A percentile compares a stretch with the other conserved stretches of the same genome.
Evolutionary conservation across 2,329 filamentous ascomycete species (phyloP).

Genomic region (Exserohilum turcica): DNA sequence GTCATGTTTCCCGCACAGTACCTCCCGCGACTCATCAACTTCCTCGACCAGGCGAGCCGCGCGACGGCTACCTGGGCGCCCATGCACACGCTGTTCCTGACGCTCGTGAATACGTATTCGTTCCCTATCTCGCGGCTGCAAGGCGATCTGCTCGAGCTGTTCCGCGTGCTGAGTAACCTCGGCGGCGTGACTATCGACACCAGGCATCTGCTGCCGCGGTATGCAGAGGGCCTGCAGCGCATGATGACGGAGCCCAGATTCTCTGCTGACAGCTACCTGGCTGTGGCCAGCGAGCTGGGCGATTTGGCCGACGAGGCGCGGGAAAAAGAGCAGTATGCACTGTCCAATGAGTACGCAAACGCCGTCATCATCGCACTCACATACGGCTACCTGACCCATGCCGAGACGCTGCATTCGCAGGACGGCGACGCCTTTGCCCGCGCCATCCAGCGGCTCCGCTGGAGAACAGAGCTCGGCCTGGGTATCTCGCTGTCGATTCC

Average conservation of each 20-base stretch:
- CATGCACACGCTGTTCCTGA: constrained; percentile 27
- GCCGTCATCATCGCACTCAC: constrained; percentile 38
- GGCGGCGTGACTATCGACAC: constrained; percentile 24
- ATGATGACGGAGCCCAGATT: constrained; percentile 26
- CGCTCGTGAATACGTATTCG: constrained; percentile 31
- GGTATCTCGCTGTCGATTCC: constrained; percentile 27
- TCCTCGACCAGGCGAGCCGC: constrained; percentile 34
- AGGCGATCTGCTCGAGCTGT: constrained; percentile 42
- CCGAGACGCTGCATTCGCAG: constrained; percentile 34
- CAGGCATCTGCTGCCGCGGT: constrained; percentile 30
- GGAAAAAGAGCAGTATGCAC: constrained; percentile 17
- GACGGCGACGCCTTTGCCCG: constrained; percentile 23
- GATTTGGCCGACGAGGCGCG: constrained; percentile 28
- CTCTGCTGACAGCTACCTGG: constrained; percentile 25
- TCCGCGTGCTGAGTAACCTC: constrained; percentile 33
- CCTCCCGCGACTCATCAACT: constrained; percentile 42
- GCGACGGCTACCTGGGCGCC: constrained; percentile 31
- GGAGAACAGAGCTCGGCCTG: constrained; percentile 35
- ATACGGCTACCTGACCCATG: constrained; percentile 40
- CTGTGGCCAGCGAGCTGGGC: constrained; percentile 20
- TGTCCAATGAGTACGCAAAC: constrained; percentile 31
- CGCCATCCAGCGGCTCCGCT: constrained; percentile 35
- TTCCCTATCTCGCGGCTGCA: constrained; percentile 34
- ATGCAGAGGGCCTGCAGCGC: constrained; percentile 28
- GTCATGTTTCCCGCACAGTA: constrained; percentile 46